Percentiles rank a stretch among this genome's conserved stretches.
phyloP scores from a whole-genome alignment of 441 rosid species.

The Croton setiger region DNA sequence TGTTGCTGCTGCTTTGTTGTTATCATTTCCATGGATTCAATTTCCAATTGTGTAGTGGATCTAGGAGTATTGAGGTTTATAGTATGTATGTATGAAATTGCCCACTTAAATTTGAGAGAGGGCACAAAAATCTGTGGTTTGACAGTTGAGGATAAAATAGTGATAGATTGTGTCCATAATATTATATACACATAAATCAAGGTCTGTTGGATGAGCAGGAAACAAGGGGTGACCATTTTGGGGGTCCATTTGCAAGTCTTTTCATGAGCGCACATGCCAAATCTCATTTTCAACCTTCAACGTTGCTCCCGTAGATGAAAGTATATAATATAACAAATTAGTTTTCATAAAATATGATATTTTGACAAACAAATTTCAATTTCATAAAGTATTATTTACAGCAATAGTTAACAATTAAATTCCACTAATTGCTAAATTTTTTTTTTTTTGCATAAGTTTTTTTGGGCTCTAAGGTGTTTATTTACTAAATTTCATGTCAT shows the following conservation, averaged over 20 bases:
- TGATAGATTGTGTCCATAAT: not conserved
- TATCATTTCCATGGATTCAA: not conserved
- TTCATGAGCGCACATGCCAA: not conserved
- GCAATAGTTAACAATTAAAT: no score
- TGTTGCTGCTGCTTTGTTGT: not conserved
- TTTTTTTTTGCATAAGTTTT: no score
- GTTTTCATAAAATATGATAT: no score
- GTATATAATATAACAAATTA: no score
- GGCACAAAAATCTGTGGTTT: not conserved
- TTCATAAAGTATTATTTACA: no score
- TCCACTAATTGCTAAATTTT: no score
- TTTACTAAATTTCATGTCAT: no score
- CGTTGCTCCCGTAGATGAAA: not conserved
- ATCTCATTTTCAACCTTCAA: conserved; percentile 1
- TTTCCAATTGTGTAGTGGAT: no score
- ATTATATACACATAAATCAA: not conserved
- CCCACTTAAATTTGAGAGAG: not conserved
- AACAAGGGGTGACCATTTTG: not conserved
- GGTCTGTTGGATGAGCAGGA: not conserved
- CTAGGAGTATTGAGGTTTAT: no score
- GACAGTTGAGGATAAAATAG: not conserved
- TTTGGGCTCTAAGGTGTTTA: no score
- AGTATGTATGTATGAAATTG: no score
- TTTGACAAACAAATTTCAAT: no score
- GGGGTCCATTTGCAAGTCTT: not conserved